Base-by-base conservation (phyloP, 2,329 filamentous ascomycete genomes). In the Chaetomiaceae sp. region DNA sequence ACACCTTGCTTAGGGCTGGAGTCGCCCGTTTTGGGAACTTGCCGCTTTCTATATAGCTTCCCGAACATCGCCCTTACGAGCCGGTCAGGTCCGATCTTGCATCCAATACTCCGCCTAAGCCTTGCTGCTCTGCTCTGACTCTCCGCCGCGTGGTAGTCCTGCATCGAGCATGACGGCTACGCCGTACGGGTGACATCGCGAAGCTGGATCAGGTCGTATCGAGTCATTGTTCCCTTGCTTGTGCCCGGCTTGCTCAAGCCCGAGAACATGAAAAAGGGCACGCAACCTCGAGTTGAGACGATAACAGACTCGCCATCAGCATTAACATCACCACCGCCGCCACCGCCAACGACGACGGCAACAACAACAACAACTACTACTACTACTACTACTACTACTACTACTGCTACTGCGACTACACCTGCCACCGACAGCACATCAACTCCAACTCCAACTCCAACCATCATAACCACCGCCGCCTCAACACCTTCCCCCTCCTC, bases 11-110 rank as follows among this genome's bases (percentile, higher is more conserved):
- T 41, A 27, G 21, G 21, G 27, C 18, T 32, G 21, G 44, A n/a
- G 33, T 33, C n/a, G 33, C 23, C 8, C 29, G 7, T 37, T 30
- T 44, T 47, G 16, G 47, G 13, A 54, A 37, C 16, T 61, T 60
- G 36, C 55, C 58, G 27, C 51, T 59, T 62, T 61, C 59, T 61
- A 60, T 61, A 62, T 62, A 62, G 54, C 59, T 61, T 45, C 58
- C 56, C 57, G 59, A 61, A 57, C 46, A 44, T 46, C 55, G 36
- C 51, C 52, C 21, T 45, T 27, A 32, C 47, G 21, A 18, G 14
- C 43, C 49, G 40, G 51, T 23, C 45, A 40, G 23, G 48, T 43
- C 45, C 47, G 32, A 21, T 46, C 46, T 23, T 37, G 30, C 40
- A 49, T 51, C 21, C 44, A 36, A 46, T 30, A 47, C n/a, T 48